Evolutionary conservation across 2,329 filamentous ascomycete species (phyloP).

Genomic region (Elsinoe necatrix): DNA sequence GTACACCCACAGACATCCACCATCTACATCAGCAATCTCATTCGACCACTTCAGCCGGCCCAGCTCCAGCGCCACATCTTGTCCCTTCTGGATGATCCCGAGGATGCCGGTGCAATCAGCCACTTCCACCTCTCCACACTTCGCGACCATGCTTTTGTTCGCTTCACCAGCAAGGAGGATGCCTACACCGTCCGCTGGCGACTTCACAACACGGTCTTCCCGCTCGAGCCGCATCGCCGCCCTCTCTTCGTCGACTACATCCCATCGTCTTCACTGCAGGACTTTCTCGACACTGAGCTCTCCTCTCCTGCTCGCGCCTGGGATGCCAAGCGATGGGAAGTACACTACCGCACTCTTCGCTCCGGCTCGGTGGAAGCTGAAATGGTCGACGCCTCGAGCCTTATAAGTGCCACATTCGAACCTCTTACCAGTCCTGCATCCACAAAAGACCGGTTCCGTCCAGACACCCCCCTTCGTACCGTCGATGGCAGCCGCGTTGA

Average conservation of each 20-base stretch:
- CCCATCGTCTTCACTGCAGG: slow-evolving; percentile 60
- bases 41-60: slow-evolving; percentile 69
- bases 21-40: slow-evolving; percentile 83
- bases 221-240: slow-evolving; percentile 76
- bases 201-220: slow-evolving; percentile 76
- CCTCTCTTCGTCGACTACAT: slow-evolving; percentile 84
- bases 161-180: slow-evolving; percentile 59
- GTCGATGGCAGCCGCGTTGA: no score
- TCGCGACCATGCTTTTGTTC: slow-evolving; percentile 77
- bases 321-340: no score
- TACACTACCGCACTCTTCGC: no score
- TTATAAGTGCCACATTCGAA: no score
- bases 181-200: slow-evolving; percentile 68
- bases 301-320: background rate
- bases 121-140: slow-evolving; percentile 76
- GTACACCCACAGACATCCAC: slow-evolving; percentile 49
- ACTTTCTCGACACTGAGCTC: slow-evolving; percentile 35
- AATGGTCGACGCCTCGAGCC: no score
- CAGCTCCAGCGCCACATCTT: slow-evolving; percentile 61
- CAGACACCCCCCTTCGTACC: no score
- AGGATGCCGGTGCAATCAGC: slow-evolving; percentile 46
- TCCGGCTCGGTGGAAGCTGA: no score
- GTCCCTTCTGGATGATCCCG: slow-evolving; percentile 53
- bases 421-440: no score
- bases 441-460: no score